Evolutionary conservation across 768 basidiomycete genomes (phyloP).

Genomic region (Scleroderma citrinum): DNA sequence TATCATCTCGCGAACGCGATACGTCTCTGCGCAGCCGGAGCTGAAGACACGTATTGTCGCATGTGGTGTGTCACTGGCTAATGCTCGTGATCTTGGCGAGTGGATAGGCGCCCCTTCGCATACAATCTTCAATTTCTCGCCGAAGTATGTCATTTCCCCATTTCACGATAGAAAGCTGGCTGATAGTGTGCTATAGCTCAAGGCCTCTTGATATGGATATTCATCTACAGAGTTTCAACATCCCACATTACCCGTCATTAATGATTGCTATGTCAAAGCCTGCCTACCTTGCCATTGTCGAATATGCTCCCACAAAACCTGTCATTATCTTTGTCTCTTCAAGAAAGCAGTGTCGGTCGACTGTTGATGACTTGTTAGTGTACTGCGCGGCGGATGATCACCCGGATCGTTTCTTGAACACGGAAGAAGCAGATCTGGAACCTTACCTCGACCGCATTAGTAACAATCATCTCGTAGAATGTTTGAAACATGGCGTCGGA

Average conservation of each 20-base stretch:
- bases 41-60: conserved; percentile 92
- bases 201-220: conserved; percentile 98
- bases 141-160: conserved; percentile 46
- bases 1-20: conserved; percentile 92
- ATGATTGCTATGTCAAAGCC: conserved; percentile 99
- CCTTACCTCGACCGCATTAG: conserved; percentile 83
- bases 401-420: conserved; percentile 82
- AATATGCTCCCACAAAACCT: conserved; percentile 80
- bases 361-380: conserved; percentile 83
- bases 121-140: conserved; percentile 96
- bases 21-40: conserved; percentile 91
- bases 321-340: conserved; percentile 92
- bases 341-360: conserved; percentile 88
- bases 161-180: background rate
- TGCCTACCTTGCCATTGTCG: conserved; percentile 86
- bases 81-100: conserved; percentile 92
- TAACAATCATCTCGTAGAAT: conserved; percentile 72
- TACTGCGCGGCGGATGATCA: conserved; percentile 88
- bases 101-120: conserved; percentile 96
- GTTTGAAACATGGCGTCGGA: conserved; percentile 83
- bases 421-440: conserved; percentile 74
- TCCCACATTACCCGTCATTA: conserved; percentile 96
- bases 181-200: conserved; percentile 46
- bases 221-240: conserved; percentile 90
- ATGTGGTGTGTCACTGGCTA: conserved; percentile 91